Percentiles rank a stretch among this genome's conserved stretches.
Evolutionary conservation across 495 filamentous ascomycete genomes (phyloP).

Genomic region (Apodospora peruviana): DNA sequence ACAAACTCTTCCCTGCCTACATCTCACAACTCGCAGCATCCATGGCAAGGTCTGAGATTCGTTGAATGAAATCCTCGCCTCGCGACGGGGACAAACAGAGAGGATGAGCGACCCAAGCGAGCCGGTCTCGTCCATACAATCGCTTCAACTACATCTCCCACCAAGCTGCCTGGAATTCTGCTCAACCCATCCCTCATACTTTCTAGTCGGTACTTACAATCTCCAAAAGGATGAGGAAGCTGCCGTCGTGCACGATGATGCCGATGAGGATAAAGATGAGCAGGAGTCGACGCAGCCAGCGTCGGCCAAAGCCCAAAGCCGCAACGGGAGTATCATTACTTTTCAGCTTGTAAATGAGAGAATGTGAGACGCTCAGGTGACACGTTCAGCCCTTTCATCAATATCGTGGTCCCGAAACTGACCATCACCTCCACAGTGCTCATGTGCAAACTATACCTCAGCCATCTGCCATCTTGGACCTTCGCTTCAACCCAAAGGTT

Average conservation of each 20-base stretch:
- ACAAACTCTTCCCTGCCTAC: no score
- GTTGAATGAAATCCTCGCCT: no score
- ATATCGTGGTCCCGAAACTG: slow-evolving; percentile 1
- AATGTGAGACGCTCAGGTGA: slow-evolving; percentile 64
- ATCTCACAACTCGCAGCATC: no score
- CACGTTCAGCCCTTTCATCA: slow-evolving; percentile 9
- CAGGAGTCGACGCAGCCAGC: slow-evolving; percentile 1
- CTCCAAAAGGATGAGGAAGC: slow-evolving; percentile 49
- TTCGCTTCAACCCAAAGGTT: slow-evolving; percentile 65
- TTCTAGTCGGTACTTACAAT: slow-evolving; percentile 83
- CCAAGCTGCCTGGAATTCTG: slow-evolving; percentile 86
- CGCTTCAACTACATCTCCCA: slow-evolving; percentile 51
- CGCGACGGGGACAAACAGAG: neutral
- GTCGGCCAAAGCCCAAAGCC: slow-evolving; percentile 42
- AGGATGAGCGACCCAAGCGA: slow-evolving; percentile 3
- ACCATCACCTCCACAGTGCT: slow-evolving; percentile 18
- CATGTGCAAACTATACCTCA: slow-evolving; percentile 47
- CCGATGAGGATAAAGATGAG: slow-evolving; percentile 34
- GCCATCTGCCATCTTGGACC: slow-evolving; percentile 73
- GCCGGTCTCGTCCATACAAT: slow-evolving; percentile 27
- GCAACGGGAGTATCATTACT: slow-evolving; percentile 67
- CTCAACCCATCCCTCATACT: slow-evolving; percentile 55
- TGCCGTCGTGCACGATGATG: slow-evolving; percentile 10
- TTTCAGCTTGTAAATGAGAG: slow-evolving; percentile 47
- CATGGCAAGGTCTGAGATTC: no score